A percentile compares a stretch with the other conserved stretches of the same genome.
Conservation (phyloP, 305 asterid species). For the Plantago coronopus region DNA sequence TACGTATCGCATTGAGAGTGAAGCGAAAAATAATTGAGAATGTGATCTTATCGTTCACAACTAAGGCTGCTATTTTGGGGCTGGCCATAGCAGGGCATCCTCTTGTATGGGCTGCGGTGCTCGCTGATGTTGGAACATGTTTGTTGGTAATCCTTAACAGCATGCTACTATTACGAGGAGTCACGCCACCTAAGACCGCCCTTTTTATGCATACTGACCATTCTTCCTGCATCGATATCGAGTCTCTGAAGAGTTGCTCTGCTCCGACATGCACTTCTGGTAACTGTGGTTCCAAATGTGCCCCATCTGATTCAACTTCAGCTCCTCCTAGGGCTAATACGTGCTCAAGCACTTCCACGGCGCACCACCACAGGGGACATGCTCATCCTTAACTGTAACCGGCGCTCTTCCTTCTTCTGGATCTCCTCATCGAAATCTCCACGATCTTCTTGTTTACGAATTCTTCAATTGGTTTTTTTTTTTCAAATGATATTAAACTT, state of each 20-base stretch:
- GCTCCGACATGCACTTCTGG: constrained; percentile 25
- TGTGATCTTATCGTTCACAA: constrained; percentile 42
- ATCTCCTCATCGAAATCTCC: no score
- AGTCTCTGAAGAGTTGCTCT: constrained; percentile 21
- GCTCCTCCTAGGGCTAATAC: neutral
- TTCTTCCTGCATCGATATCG: constrained; percentile 25
- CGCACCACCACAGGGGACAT: constrained; percentile 16
- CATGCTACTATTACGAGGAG: constrained; percentile 56
- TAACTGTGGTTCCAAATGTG: constrained; percentile 18
- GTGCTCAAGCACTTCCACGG: constrained; percentile 16
- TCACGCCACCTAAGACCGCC: neutral
- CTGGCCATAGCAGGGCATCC: constrained; percentile 86
- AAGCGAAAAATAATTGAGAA: constrained; percentile 59
- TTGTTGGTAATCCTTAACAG: constrained; percentile 75
- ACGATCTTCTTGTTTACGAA: no score
- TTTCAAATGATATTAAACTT: no score
- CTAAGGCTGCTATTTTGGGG: constrained; percentile 62
- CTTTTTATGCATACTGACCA: constrained; percentile 17
- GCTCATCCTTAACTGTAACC: no score
- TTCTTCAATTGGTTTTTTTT: no score
- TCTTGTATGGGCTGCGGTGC: constrained; percentile 85
- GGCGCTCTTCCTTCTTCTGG: no score
- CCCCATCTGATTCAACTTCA: constrained; percentile 4
- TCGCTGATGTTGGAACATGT: constrained; percentile 76
- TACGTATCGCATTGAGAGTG: constrained; percentile 44